Conservation (phyloP, 768 basidiomycete species). For the Kwoniella europaea region DNA sequence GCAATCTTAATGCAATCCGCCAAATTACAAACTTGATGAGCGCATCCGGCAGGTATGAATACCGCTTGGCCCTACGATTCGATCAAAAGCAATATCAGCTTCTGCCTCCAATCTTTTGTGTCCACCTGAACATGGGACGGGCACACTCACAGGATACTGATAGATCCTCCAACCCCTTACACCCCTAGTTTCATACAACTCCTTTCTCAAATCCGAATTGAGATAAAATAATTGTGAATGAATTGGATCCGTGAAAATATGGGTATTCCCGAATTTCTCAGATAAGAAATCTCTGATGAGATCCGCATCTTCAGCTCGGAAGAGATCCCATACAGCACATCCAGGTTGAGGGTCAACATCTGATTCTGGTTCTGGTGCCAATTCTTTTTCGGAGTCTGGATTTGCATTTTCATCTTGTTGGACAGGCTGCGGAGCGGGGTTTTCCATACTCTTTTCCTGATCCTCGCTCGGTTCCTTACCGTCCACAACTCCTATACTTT, state of each 20-base stretch:
- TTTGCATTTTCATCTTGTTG: neutral
- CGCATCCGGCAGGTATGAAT: constrained; percentile 82
- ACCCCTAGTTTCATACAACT: constrained; percentile 70
- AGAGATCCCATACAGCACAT: constrained; percentile 90
- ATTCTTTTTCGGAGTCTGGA: neutral
- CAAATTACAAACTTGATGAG: constrained; percentile 78
- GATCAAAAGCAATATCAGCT: too few relatives aligned
- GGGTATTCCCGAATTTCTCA: constrained; percentile 62
- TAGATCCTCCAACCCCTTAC: constrained; percentile 83
- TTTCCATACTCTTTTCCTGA: neutral
- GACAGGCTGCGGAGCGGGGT: neutral
- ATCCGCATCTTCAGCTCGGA: constrained; percentile 77
- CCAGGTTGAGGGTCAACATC: constrained; percentile 60
- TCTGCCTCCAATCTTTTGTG: too few relatives aligned
- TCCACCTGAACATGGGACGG: too few relatives aligned
- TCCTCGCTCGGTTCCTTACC: neutral
- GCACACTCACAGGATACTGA: constrained; percentile 70
- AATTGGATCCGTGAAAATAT: constrained; percentile 71
- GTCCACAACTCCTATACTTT: neutral
- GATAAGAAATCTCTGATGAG: constrained; percentile 75
- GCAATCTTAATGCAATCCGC: constrained; percentile 97
- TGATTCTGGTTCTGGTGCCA: neutral
- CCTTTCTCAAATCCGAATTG: constrained; percentile 69
- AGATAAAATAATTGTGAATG: constrained; percentile 88
- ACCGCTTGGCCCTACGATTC: constrained; percentile 72